phyloP scores from a whole-genome alignment of 1,139 yeast genomes.

The Yamadazyma triangularis region DNA sequence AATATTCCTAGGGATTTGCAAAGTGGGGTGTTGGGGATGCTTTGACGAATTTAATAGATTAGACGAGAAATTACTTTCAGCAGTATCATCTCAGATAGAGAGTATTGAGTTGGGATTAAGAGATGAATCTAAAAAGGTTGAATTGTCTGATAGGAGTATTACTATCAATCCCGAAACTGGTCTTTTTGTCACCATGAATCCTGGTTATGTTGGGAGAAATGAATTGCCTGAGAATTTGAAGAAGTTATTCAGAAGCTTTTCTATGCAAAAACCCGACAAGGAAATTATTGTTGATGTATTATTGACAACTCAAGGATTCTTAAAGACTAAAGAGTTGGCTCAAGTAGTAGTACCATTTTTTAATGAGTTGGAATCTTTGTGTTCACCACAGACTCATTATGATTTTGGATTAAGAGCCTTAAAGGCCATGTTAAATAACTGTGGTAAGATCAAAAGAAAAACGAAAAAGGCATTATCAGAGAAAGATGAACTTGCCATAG shows the following conservation, averaged over 20 bases:
- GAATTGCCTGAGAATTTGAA: slow-evolving; percentile 83
- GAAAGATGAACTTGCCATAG: slow-evolving; percentile 32
- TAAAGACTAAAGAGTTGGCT: slow-evolving; percentile 45
- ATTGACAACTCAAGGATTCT: slow-evolving; percentile 70
- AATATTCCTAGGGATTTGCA: slow-evolving; percentile 75
- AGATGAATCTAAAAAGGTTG: slow-evolving; percentile 22
- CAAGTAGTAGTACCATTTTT: slow-evolving; percentile 54
- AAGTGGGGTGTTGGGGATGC: slow-evolving; percentile 92
- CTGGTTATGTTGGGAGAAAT: slow-evolving; percentile 81
- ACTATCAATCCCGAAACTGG: slow-evolving; percentile 56
- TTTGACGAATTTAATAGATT: slow-evolving; percentile 93
- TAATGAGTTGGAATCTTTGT: slow-evolving; percentile 25
- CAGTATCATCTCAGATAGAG: slow-evolving; percentile 81
- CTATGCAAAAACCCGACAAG: slow-evolving; percentile 73
- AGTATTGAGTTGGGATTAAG: slow-evolving; percentile 56
- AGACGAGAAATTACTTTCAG: slow-evolving; percentile 68
- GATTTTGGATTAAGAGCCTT: slow-evolving; percentile 87
- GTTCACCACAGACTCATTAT: slow-evolving; percentile 67
- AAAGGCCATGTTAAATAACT: slow-evolving; percentile 57
- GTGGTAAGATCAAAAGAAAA: slow-evolving; percentile 49
- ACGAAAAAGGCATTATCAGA: slow-evolving; percentile 1
- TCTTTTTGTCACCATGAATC: slow-evolving; percentile 88
- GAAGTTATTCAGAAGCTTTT: slow-evolving; percentile 69
- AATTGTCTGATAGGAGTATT: slow-evolving; percentile 45
- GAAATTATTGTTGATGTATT: slow-evolving; percentile 68